These are phyloP conservation scores for Bromus sterilis DNA, from an alignment of 176 grass and related monocot species.

Conservation along the genomic window DNA sequence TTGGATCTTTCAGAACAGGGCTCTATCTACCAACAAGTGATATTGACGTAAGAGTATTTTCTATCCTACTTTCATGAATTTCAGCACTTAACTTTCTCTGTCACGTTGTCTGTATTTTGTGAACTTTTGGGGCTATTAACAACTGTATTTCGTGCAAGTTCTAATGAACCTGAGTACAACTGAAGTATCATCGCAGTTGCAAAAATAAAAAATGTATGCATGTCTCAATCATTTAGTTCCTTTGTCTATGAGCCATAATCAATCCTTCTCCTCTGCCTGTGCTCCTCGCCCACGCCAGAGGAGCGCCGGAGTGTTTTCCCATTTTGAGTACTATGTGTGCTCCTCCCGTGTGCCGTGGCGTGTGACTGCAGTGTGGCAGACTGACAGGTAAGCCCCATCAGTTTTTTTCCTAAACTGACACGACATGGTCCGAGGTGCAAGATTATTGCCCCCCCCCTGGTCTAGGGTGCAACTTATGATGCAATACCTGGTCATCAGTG, in stretches of 20 bases:
- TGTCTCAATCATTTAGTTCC: not conserved
- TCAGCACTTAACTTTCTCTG: not conserved
- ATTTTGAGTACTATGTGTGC: not conserved
- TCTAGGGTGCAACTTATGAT: not conserved
- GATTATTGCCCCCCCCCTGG: not conserved
- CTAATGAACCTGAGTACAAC: not conserved
- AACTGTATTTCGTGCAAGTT: not conserved
- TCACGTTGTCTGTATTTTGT: not conserved
- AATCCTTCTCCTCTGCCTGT: not conserved
- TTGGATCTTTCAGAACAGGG: slow-evolving; percentile 96
- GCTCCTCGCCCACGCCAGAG: not conserved
- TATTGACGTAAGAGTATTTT: slow-evolving; percentile 54
- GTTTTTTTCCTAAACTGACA: not conserved
- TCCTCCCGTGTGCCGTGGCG: not conserved
- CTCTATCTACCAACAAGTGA: slow-evolving; percentile 95
- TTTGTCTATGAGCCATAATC: not conserved
- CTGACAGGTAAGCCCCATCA: not conserved
- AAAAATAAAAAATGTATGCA: not conserved
- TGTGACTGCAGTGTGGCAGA: not conserved
- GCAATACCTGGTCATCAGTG: not conserved
- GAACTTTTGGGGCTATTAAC: not conserved
- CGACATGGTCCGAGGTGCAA: not conserved
- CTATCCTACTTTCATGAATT: slow-evolving; percentile 7
- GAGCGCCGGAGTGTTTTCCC: not conserved
- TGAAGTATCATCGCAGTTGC: not conserved